These are phyloP conservation scores for Papilionanthe hybrid DNA, from an alignment of 116 monocot genomes.

Conservation along the genomic window DNA sequence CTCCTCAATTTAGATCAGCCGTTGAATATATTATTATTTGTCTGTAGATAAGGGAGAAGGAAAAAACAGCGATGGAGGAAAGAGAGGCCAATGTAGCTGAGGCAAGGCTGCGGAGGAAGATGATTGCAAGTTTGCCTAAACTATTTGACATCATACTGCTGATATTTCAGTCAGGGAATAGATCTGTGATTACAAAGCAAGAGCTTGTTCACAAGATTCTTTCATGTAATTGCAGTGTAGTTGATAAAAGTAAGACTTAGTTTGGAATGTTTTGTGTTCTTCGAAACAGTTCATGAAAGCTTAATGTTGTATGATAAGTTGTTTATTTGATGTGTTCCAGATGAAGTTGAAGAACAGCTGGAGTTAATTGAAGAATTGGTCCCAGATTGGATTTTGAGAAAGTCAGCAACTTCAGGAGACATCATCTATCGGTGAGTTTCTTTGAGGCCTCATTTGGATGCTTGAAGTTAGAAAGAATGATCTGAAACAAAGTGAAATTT, in stretches of 20 bases:
- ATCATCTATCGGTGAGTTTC: constrained; percentile 44
- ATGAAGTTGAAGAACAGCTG: constrained; percentile 69
- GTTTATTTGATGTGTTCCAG: constrained; percentile 20
- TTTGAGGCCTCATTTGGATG: background rate
- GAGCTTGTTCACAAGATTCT: constrained; percentile 78
- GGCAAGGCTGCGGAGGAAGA: constrained; percentile 40
- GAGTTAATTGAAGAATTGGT: constrained; percentile 52
- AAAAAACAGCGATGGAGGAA: constrained; percentile 45
- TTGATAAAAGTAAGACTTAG: constrained; percentile 52
- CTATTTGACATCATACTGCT: constrained; percentile 70
- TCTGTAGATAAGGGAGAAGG: constrained; percentile 69
- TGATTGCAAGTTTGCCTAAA: constrained; percentile 59
- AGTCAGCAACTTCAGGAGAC: constrained; percentile 43
- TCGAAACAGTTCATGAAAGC: background rate
- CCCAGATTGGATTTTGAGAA: constrained; percentile 76
- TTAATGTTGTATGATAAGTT: constrained; percentile 4
- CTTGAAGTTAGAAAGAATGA: background rate
- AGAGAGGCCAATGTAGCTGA: constrained; percentile 33
- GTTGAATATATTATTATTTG: background rate
- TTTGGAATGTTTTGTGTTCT: background rate
- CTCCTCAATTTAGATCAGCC: too few relatives aligned
- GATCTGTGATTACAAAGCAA: constrained; percentile 72
- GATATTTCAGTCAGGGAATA: constrained; percentile 52
- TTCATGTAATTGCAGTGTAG: constrained; percentile 41
- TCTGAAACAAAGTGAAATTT: background rate